These are phyloP conservation scores for Lasiodiplodia sp. DNA, from an alignment of 2,329 filamentous ascomycete species.

Conservation along the genomic window DNA sequence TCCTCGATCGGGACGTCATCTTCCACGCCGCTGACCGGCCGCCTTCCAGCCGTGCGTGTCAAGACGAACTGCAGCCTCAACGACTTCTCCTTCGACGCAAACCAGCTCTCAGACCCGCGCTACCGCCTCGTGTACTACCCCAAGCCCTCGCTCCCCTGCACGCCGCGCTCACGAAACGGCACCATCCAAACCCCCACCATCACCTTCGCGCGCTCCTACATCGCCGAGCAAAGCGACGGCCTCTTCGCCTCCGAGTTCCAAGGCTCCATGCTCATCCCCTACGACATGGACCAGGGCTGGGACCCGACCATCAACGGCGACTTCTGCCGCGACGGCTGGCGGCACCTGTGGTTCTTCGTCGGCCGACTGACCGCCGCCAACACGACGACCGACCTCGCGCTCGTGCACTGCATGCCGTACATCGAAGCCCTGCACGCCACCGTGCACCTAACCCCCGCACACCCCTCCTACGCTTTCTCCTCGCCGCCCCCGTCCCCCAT, in stretches of 20 bases:
- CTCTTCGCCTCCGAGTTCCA: not conserved
- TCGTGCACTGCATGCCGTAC: slow-evolving; percentile 9
- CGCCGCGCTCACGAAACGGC: not conserved
- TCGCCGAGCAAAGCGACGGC: no score
- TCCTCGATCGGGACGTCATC: not conserved
- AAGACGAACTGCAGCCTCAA: slow-evolving; percentile 18
- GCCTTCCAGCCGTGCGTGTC: not conserved
- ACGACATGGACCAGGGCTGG: no score
- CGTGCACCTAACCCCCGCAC: not conserved
- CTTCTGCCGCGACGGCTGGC: not conserved
- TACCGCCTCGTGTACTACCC: not conserved
- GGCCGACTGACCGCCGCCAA: not conserved
- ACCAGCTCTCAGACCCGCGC: not conserved
- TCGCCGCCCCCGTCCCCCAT: not conserved
- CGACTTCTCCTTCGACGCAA: not conserved
- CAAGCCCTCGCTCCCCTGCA: not conserved
- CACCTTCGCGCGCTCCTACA: no score
- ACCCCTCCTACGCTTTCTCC: not conserved
- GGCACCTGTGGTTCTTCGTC: not conserved
- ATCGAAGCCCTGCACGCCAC: not conserved
- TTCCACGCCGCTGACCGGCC: not conserved
- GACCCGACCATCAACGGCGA: not conserved
- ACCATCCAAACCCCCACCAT: no score
- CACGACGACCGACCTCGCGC: not conserved
- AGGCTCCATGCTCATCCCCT: no score